phyloP scores from a whole-genome alignment of 1,284 basidiomycete genomes.

The Clitocybe nebularis region DNA sequence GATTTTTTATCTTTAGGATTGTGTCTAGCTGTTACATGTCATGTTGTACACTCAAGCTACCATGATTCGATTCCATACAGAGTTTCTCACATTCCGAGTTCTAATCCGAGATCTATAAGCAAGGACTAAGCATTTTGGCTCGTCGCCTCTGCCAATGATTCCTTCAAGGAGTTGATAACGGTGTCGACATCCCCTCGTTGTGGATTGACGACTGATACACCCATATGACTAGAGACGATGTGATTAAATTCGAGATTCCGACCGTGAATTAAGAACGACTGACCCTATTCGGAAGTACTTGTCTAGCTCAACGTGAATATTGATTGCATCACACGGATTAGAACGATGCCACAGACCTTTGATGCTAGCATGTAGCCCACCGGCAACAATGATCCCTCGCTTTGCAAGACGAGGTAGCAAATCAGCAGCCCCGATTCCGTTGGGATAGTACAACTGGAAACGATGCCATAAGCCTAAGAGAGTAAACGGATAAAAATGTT shows the following conservation, averaged over 20 bases:
- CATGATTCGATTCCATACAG: background rate
- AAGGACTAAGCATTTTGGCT: slow-evolving; percentile 11
- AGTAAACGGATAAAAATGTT: slow-evolving; percentile 1
- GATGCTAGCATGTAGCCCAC: slow-evolving; percentile 83
- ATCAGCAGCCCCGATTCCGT: slow-evolving; percentile 70
- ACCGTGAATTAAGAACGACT: slow-evolving; percentile 21
- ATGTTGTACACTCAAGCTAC: background rate
- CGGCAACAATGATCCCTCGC: slow-evolving; percentile 81
- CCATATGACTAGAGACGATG: slow-evolving; percentile 73
- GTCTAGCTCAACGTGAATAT: slow-evolving; percentile 36
- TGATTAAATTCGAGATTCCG: background rate
- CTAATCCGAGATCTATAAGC: no score
- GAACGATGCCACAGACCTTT: slow-evolving; percentile 58
- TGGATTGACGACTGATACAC: slow-evolving; percentile 72
- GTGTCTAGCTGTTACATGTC: background rate
- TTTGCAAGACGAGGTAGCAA: slow-evolving; percentile 68
- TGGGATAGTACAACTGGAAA: slow-evolving; percentile 70
- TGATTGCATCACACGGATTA: background rate
- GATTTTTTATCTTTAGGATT: no score
- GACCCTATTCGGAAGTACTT: slow-evolving; percentile 81
- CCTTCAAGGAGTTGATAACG: slow-evolving; percentile 67
- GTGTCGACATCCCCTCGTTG: slow-evolving; percentile 74
- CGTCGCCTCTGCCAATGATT: slow-evolving; percentile 50
- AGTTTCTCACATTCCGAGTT: no score
- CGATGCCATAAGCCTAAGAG: background rate